These are phyloP conservation scores for Malassezia furfur DNA, from an alignment of 1,284 basidiomycete genomes.

Conservation along the genomic window DNA sequence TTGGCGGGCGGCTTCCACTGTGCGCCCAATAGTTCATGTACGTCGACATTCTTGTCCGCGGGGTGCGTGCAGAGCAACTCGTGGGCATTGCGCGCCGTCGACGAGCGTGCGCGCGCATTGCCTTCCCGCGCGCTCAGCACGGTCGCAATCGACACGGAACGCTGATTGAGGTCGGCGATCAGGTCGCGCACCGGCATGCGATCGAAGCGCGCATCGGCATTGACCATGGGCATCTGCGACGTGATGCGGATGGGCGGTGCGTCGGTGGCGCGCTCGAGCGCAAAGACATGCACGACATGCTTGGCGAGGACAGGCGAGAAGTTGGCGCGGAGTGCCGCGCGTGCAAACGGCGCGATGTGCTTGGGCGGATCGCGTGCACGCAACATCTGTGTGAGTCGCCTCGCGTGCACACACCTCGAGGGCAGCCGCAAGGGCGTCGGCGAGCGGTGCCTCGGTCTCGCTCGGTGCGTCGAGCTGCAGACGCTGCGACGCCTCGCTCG, in stretches of 20 bases:
- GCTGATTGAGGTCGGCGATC: background rate
- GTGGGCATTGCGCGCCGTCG: slow-evolving; percentile 1
- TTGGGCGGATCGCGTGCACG: background rate
- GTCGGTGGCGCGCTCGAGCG: background rate
- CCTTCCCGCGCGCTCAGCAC: background rate
- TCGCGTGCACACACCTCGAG: background rate
- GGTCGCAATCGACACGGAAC: background rate
- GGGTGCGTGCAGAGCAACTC: background rate
- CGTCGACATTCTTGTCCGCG: background rate
- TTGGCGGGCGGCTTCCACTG: background rate
- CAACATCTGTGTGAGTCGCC: background rate
- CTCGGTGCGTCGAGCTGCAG: background rate
- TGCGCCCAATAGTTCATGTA: background rate
- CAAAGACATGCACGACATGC: slow-evolving; percentile 8
- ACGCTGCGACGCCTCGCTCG: background rate
- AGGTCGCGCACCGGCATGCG: background rate
- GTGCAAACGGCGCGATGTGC: slow-evolving; percentile 7
- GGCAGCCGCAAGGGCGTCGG: slow-evolving; percentile 6
- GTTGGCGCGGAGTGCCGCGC: background rate
- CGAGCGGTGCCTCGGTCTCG: background rate
- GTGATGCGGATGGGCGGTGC: background rate
- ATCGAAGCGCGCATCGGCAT: background rate
- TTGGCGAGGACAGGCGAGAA: slow-evolving; percentile 2
- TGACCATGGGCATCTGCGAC: background rate
- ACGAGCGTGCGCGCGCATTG: background rate